Evolutionary conservation across 2,329 filamentous ascomycete species (phyloP).

Genomic region (Lasiodiplodia sp.): DNA sequence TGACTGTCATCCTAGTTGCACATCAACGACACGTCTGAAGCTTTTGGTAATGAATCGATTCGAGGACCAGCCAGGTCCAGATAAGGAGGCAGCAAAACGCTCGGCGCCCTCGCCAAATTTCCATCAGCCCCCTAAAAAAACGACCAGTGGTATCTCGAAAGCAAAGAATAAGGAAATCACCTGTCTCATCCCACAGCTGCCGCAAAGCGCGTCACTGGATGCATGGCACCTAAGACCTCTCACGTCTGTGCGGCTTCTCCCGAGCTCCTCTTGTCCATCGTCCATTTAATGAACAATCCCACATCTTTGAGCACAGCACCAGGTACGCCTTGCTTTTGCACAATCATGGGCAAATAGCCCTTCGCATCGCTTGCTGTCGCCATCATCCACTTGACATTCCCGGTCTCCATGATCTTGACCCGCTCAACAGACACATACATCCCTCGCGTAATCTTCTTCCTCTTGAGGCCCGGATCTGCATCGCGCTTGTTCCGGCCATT

Average conservation of each 20-base stretch:
- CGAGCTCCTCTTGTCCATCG: neutral
- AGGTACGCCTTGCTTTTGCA: conserved; percentile 71
- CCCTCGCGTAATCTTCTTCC: conserved; percentile 61
- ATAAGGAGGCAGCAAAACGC: neutral
- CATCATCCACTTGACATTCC: conserved; percentile 76
- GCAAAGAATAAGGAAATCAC: conserved; percentile 9
- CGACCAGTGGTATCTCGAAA: conserved; percentile 18
- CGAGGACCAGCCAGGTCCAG: too few species aligned
- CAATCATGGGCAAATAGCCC: conserved; percentile 69
- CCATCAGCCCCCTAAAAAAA: neutral
- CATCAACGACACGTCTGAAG: neutral
- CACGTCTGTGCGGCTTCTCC: neutral
- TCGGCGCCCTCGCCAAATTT: neutral
- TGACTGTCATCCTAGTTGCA: conserved; percentile 2
- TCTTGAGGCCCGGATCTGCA: conserved; percentile 3
- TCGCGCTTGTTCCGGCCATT: conserved; percentile 34
- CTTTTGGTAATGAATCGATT: too few species aligned
- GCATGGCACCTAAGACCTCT: neutral
- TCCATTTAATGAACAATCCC: conserved; percentile 71
- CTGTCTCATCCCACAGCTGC: too few species aligned
- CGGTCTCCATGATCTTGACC: conserved; percentile 46
- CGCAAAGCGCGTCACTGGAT: too few species aligned
- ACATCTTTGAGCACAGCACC: conserved; percentile 75
- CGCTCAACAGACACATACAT: conserved; percentile 72
- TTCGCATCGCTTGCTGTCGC: conserved; percentile 75